Conservation (phyloP, 495 filamentous ascomycete genomes). For the Tuber brumale region DNA sequence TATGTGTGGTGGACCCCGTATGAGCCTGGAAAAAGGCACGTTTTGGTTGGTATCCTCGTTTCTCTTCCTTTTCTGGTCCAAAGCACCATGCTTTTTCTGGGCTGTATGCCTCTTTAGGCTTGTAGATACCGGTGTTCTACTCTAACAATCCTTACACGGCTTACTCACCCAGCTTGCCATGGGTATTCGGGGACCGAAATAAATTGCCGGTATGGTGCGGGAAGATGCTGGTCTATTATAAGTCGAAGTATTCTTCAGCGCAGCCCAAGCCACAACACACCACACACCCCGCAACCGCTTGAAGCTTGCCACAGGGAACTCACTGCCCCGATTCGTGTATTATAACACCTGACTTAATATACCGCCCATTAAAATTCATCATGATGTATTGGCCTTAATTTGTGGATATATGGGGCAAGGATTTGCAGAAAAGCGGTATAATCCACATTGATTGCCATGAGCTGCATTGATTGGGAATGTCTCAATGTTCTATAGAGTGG, state of each 20-base stretch:
- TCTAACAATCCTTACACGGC: not conserved
- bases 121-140: not conserved
- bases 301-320: not conserved
- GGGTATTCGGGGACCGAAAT: not conserved
- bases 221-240: not conserved
- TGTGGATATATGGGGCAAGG: constrained; percentile 1
- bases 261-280: not conserved
- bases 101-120: not conserved
- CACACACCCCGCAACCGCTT: not conserved
- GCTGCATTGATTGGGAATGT: constrained; percentile 29
- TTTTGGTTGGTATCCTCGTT: not conserved
- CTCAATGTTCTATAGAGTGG: constrained; percentile 31
- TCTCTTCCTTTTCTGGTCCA: not conserved
- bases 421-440: not conserved
- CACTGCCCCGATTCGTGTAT: not conserved
- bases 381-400: not conserved
- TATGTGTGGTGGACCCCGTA: not conserved
- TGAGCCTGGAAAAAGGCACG: not conserved
- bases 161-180: not conserved
- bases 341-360: not conserved
- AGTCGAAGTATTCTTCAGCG: not conserved
- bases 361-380: not conserved
- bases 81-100: not conserved
- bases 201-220: not conserved
- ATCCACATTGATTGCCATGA: not conserved